Base-by-base conservation (phyloP, 1,139 yeast species). In the Arxiozyma telluris region DNA sequence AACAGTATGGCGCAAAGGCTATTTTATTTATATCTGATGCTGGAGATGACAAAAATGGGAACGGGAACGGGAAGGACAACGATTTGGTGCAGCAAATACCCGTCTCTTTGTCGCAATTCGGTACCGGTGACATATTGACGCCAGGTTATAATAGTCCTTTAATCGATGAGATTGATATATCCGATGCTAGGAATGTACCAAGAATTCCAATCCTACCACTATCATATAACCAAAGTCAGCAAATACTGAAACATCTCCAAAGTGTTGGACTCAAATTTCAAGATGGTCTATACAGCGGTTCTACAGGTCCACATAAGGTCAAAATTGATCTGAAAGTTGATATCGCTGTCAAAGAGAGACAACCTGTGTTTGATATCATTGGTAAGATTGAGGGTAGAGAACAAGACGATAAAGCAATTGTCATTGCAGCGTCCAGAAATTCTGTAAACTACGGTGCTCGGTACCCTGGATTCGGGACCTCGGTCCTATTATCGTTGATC, bases 381-480 rank as follows among this genome's bases (percentile, higher is more conserved):
- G 96, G 94, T 1, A 80, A 85, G 51, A 80, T 93, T 34, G 78
- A 79, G 43, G 98, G 98, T 3, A 73, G 83, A 50, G 98, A 93
- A 66, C 96, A 89, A 69, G 73, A 76, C 23, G 89, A 82, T 44
- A 79, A 83, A 60, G 89, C 89, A 0, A 72, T 93, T 8, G 75
- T 91, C 7, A 79, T 93, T 54, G 96, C 96, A 0, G 90, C 97
- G 0, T 80, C 87, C 4, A 76, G 97, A 60, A 97, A 90, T 65
- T 75, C 96, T 0, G 70, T 81, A 39, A 84, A 95, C 60, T 78
- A 74, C 61, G 98, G 97, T 15, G 83, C 96, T 0, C 73, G 81
- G 4, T 78, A 81, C 41, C 83, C 93, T 25, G 81, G 81, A 60
- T 82, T 95, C 1, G 96, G 96, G 0, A 83, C 94, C 0, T 83